Evolutionary conservation across 2,329 filamentous ascomycete species (phyloP).

Genomic region (Phaeophleospora eucalypticola): DNA sequence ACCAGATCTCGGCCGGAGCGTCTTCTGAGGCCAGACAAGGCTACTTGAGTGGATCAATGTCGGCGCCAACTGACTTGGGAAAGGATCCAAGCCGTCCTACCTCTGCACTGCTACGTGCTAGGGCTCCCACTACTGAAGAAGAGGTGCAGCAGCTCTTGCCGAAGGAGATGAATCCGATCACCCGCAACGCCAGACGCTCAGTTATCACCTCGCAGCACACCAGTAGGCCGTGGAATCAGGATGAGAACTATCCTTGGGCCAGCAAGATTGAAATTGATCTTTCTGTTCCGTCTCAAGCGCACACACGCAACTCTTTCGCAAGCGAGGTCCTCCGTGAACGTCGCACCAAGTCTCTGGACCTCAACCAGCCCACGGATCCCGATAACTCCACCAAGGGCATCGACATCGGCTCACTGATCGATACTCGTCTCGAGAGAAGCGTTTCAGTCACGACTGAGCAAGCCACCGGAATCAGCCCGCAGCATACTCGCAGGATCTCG

Average conservation of each 20-base stretch:
- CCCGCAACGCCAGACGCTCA: conserved; percentile 30
- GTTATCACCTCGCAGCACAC: conserved; percentile 33
- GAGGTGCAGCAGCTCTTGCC: conserved; percentile 31
- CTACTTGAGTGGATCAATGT: conserved; percentile 32
- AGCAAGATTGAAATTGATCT: conserved; percentile 39
- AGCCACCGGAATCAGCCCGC: conserved; percentile 27
- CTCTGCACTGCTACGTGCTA: conserved; percentile 28
- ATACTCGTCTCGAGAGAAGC: conserved; percentile 20
- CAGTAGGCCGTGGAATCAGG: conserved; percentile 45
- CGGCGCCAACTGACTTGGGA: conserved; percentile 29
- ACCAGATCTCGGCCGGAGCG: conserved; percentile 21
- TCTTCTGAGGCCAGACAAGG: conserved; percentile 24
- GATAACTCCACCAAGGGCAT: conserved; percentile 26
- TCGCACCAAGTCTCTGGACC: conserved; percentile 26
- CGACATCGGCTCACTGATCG: conserved; percentile 31
- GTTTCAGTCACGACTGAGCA: conserved; percentile 31
- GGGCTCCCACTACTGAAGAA: conserved; percentile 29
- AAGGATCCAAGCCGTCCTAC: conserved; percentile 23
- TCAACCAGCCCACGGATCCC: conserved; percentile 17
- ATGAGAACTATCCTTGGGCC: conserved; percentile 47
- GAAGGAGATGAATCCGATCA: conserved; percentile 32
- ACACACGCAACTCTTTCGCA: conserved; percentile 28
- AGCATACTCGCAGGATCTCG: conserved; percentile 29
- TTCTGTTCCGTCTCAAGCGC: conserved; percentile 32
- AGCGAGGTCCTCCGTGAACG: conserved; percentile 27